Percentiles rank a stretch among this genome's conserved stretches.
phyloP scores from a whole-genome alignment of 83 land plant species.

The Picea engelmannii region DNA sequence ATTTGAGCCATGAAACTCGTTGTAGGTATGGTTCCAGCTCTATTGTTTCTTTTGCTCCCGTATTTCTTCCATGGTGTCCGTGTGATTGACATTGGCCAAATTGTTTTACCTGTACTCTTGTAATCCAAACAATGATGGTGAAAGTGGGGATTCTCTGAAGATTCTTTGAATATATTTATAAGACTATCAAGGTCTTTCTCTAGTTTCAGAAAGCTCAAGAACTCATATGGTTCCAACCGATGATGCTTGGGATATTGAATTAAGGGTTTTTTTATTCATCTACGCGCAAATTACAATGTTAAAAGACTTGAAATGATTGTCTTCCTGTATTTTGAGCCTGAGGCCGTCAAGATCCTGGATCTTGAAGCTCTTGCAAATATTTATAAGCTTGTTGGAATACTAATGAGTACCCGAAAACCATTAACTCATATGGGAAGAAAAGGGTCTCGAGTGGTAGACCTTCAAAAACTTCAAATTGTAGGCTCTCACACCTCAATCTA shows the following conservation, averaged over 20 bases:
- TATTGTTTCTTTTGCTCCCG: slow-evolving; percentile 24
- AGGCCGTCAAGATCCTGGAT: too few relatives aligned
- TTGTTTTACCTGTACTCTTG: slow-evolving; percentile 40
- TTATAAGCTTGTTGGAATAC: too few relatives aligned
- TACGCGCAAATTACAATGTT: too few relatives aligned
- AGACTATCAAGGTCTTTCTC: slow-evolving; percentile 43
- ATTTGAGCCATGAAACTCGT: slow-evolving; percentile 19
- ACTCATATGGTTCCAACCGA: slow-evolving; percentile 36
- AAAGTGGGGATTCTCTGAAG: slow-evolving; percentile 38
- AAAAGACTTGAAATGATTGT: too few relatives aligned
- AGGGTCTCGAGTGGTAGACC: too few relatives aligned
- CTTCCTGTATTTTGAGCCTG: too few relatives aligned
- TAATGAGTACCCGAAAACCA: too few relatives aligned
- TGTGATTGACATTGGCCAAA: slow-evolving; percentile 24
- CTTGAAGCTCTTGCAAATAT: too few relatives aligned
- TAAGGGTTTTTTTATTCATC: too few relatives aligned
- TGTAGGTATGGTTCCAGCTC: slow-evolving; percentile 16
- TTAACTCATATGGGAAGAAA: too few relatives aligned
- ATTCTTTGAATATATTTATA: slow-evolving; percentile 54
- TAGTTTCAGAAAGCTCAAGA: slow-evolving; percentile 43
- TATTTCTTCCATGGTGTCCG: slow-evolving; percentile 18
- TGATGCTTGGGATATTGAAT: slow-evolving; percentile 22
- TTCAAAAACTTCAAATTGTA: too few relatives aligned
- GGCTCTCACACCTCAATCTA: too few relatives aligned
- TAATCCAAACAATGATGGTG: slow-evolving; percentile 56